Percentiles rank a stretch among this genome's conserved stretches.
phyloP scores from a whole-genome alignment of 2,329 filamentous ascomycete genomes.

The Ceratocystis eucalypticola region DNA sequence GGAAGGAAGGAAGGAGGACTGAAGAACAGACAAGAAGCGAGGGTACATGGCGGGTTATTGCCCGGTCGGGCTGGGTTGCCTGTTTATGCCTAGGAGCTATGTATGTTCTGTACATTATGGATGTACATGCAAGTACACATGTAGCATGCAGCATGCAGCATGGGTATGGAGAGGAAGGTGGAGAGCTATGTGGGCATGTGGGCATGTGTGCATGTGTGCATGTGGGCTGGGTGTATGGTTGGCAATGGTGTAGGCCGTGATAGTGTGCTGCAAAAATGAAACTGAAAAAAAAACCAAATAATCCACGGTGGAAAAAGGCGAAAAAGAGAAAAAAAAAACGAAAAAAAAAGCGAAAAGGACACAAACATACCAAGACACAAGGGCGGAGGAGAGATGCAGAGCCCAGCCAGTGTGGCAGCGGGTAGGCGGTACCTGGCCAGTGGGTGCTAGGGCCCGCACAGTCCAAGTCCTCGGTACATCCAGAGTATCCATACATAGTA shows the following conservation, averaged over 20 bases:
- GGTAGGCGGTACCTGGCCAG: neutral
- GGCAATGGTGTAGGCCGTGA: too few relatives aligned
- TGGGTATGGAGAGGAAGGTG: too few relatives aligned
- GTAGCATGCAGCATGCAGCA: neutral
- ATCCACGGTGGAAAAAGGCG: too few relatives aligned
- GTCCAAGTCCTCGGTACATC: conserved; percentile 10
- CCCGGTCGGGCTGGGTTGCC: neutral
- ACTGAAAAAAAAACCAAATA: too few relatives aligned
- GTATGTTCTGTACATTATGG: neutral
- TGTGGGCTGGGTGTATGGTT: too few relatives aligned
- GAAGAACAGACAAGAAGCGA: neutral
- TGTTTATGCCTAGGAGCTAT: neutral
- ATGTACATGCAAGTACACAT: neutral
- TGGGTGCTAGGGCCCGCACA: conserved; percentile 1
- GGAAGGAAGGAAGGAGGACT: neutral
- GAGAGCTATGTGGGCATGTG: too few relatives aligned
- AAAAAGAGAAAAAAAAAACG: too few relatives aligned
- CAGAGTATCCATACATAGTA: conserved; percentile 1
- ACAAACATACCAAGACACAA: neutral
- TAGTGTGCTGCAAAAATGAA: too few relatives aligned
- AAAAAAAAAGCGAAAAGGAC: too few relatives aligned
- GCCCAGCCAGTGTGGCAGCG: neutral
- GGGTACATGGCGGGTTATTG: neutral
- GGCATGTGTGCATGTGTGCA: too few relatives aligned
- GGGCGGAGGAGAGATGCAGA: neutral